Evolutionary conservation across 176 grass and related monocot genomes (phyloP), one percentile per base, ranked within the genome.

Genomic region (bread wheat (Triticum aestivum)): DNA sequence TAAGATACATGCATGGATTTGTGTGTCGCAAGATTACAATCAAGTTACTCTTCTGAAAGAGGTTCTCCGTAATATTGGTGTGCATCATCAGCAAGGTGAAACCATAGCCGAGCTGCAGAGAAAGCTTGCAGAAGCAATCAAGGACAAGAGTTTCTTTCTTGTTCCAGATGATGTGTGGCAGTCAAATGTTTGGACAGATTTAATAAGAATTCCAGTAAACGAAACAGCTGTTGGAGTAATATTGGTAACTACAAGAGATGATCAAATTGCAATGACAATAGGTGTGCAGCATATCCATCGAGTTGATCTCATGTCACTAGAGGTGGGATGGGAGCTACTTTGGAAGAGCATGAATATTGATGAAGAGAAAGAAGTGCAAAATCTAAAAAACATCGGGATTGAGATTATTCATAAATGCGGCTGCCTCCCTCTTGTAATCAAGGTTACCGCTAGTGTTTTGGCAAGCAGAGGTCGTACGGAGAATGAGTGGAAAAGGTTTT

Each of bases 81-180:
- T 77, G 3, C 37, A 14, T 17, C 5, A 79, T 4, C 37, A 65
- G 9, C 30, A 61, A 18, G 81, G 27, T 52, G 76, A 87, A 87
- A 77, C 37, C 1, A 13, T 79, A 12, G 3, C 5, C 29, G 88
- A 90, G 34, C 81, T 93, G 7, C 30, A 26, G 0, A 21, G 2
- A 0, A 79, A 86, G 8, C 61, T 93, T 12, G 17, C 18, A 29
- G 11, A 8, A 26, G 1, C 2, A 9, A 29, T 93, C 23, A 15
- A 59, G n/a, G 75, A n/a, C 0, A 87, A 63, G 45, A 85, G 69
- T 21, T 71, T 92, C 12, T 81, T 89, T 8, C 49, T 92, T 8
- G 83, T 86, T 34, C 52, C 89, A 13, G 84, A 89, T 89, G 87
- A 92, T 78, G 37, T 93, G 4, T 93, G 91, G 91, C 20, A 61